Percentiles rank a stretch among this genome's conserved stretches.
phyloP scores from a whole-genome alignment of 179 eudicot species.

The Vitellaria paradoxa region DNA sequence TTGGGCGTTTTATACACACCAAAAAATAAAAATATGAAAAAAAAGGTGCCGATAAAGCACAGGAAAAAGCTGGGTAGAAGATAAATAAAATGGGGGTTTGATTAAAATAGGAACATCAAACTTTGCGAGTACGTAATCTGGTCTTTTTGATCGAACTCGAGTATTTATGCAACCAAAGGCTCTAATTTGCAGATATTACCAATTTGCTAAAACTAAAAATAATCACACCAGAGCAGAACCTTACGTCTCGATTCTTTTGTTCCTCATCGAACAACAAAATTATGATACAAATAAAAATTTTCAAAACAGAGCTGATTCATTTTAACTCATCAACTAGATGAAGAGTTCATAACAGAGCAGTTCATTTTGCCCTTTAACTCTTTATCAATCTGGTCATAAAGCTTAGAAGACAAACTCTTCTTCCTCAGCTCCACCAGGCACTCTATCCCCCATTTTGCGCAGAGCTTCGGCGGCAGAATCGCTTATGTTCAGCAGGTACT shows the following conservation, averaged over 20 bases:
- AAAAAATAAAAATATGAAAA: too few relatives aligned
- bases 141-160: too few relatives aligned
- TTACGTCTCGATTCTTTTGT: not conserved
- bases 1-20: too few relatives aligned
- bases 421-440: constrained; percentile 35
- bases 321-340: not conserved
- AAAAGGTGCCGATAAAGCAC: too few relatives aligned
- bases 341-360: not conserved
- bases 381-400: not conserved
- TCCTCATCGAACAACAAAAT: not conserved
- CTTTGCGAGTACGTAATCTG: too few relatives aligned
- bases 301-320: constrained; percentile 1
- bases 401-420: constrained; percentile 74
- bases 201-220: not conserved
- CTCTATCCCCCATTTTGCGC: constrained; percentile 42
- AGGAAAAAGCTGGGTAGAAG: too few relatives aligned
- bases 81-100: too few relatives aligned
- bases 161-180: too few relatives aligned
- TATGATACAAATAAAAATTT: not conserved
- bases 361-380: constrained; percentile 2
- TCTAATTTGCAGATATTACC: too few relatives aligned
- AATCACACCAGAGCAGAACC: not conserved
- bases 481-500: constrained; percentile 68
- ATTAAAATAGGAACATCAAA: too few relatives aligned
- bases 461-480: constrained; percentile 68